phyloP scores from a whole-genome alignment of 331 rosid genomes.

The Quercus lobata region DNA sequence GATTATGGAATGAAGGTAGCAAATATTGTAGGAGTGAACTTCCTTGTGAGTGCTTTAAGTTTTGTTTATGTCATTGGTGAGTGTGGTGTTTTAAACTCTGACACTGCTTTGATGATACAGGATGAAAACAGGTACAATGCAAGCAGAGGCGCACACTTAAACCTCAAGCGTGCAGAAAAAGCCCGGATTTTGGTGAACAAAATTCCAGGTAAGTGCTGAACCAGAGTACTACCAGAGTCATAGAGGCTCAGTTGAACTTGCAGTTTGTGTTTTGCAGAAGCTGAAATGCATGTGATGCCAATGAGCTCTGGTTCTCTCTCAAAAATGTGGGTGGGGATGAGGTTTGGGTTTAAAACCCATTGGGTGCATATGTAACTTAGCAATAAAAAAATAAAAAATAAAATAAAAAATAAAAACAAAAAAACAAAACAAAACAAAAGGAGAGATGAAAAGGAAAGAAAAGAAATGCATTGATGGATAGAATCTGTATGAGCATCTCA shows the following conservation, averaged over 20 bases:
- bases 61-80: neutral
- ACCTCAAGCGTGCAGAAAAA: conserved; percentile 94
- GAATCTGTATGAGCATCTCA: neutral
- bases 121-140: conserved; percentile 95
- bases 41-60: neutral
- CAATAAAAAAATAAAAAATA: too few species aligned
- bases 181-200: conserved; percentile 90
- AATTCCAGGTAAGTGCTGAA: conserved; percentile 65
- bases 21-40: neutral
- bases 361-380: too few species aligned
- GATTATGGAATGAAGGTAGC: neutral
- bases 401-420: too few species aligned
- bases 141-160: conserved; percentile 94
- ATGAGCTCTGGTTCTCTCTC: too few species aligned
- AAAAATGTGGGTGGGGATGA: too few species aligned
- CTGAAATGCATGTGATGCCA: neutral
- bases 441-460: too few species aligned
- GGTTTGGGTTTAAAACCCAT: too few species aligned
- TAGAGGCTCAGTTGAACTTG: neutral
- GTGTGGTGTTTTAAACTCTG: neutral
- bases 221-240: neutral
- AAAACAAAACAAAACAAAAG: too few species aligned
- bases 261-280: neutral
- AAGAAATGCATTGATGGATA: neutral
- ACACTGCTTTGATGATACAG: conserved; percentile 48